Percentiles rank a stretch among this genome's conserved stretches.
Conservation (phyloP, 2,329 filamentous ascomycete genomes). For the Arthrinium puccinioides region DNA sequence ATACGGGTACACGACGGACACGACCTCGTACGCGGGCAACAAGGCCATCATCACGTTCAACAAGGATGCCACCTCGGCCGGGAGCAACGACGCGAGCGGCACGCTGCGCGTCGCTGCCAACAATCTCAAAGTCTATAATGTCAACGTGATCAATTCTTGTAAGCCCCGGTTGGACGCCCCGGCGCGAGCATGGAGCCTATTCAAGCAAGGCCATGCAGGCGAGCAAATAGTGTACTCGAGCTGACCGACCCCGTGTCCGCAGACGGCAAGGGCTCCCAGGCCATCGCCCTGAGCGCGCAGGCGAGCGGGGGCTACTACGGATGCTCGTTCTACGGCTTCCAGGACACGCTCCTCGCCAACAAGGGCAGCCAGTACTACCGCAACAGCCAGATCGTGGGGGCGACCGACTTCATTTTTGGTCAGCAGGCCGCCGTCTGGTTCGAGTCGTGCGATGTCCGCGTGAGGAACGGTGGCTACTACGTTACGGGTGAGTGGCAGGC, state of each 20-base stretch:
- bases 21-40: constrained; percentile 45
- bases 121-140: constrained; percentile 55
- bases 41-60: constrained; percentile 44
- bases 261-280: constrained; percentile 37
- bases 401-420: constrained; percentile 44
- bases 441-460: constrained; percentile 31
- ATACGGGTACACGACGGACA: constrained; percentile 51
- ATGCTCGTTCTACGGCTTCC: constrained; percentile 36
- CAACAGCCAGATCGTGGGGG: constrained; percentile 34
- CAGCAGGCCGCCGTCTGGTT: constrained; percentile 36
- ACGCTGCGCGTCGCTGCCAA: constrained; percentile 36
- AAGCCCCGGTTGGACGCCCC: constrained; percentile 1
- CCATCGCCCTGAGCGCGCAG: constrained; percentile 37
- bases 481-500: constrained; percentile 28
- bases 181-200: no score
- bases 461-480: constrained; percentile 28
- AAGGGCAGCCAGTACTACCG: constrained; percentile 40
- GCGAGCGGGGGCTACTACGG: constrained; percentile 39
- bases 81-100: constrained; percentile 45
- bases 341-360: constrained; percentile 42
- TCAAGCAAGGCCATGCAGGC: no score
- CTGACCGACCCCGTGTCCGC: not conserved
- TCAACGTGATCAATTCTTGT: constrained; percentile 42
- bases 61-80: constrained; percentile 35
- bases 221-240: not conserved